These are phyloP conservation scores for Antrodiella citrinella DNA, from an alignment of 768 basidiomycete genomes.

Conservation along the genomic window DNA sequence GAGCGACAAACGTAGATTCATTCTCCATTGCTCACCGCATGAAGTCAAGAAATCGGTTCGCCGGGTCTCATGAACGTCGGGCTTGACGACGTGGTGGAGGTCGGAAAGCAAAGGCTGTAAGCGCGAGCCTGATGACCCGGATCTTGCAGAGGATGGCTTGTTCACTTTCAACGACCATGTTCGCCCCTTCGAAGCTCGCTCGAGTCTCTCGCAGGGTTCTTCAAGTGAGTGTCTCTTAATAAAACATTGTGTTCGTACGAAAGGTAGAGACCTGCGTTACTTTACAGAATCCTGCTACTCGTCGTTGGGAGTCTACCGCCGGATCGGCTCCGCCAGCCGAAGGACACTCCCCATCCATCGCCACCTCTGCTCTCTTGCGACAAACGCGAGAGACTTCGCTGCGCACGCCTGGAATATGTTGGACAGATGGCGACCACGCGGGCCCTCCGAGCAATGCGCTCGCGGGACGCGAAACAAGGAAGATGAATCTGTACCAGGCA, in stretches of 20 bases:
- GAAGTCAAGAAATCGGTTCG: neutral
- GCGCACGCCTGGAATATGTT: slow-evolving; percentile 64
- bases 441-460: slow-evolving; percentile 37
- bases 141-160: slow-evolving; percentile 17
- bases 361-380: slow-evolving; percentile 57
- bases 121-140: slow-evolving; percentile 15
- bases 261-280: no score
- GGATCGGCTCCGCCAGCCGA: slow-evolving; percentile 62
- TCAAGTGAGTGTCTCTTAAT: no score
- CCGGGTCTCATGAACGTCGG: slow-evolving; percentile 8
- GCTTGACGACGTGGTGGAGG: slow-evolving; percentile 13
- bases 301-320: slow-evolving; percentile 44
- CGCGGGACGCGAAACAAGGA: slow-evolving; percentile 79
- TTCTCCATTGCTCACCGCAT: slow-evolving; percentile 53
- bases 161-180: slow-evolving; percentile 17
- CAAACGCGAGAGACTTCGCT: slow-evolving; percentile 63
- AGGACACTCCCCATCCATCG: slow-evolving; percentile 67
- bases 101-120: slow-evolving; percentile 12
- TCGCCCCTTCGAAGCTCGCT: slow-evolving; percentile 11
- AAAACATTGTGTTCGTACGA: no score
- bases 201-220: slow-evolving; percentile 13
- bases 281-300: no score
- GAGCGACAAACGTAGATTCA: slow-evolving; percentile 79
- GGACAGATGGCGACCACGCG: slow-evolving; percentile 53
- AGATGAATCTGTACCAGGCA: slow-evolving; percentile 95